Percentiles rank a stretch among this genome's conserved stretches.
Evolutionary conservation across 495 filamentous ascomycete genomes (phyloP).

Genomic region (Cladorrhinum samala): DNA sequence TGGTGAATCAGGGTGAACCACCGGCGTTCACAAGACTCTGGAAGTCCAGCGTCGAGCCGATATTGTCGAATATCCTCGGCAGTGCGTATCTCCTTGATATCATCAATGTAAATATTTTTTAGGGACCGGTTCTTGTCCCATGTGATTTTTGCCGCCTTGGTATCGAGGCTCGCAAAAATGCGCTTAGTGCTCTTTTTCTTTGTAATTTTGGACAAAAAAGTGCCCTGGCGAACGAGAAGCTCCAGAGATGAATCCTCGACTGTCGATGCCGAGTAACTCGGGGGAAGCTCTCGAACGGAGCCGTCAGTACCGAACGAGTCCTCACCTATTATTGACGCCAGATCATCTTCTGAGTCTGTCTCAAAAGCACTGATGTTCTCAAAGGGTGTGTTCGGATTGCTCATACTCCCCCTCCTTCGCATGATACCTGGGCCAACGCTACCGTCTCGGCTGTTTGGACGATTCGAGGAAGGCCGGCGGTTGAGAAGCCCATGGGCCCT

Average conservation of each 20-base stretch:
- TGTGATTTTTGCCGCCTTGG: slow-evolving; percentile 72
- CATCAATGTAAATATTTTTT: slow-evolving; percentile 87
- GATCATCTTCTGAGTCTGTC: slow-evolving; percentile 63
- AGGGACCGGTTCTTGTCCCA: slow-evolving; percentile 76
- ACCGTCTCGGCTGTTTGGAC: slow-evolving; percentile 68
- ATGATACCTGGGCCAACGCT: slow-evolving; percentile 85
- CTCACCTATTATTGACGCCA: slow-evolving; percentile 29
- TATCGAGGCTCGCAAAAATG: slow-evolving; percentile 70
- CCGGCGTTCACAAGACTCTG: slow-evolving; percentile 53
- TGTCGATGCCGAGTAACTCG: slow-evolving; percentile 36
- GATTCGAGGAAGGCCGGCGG: slow-evolving; percentile 63
- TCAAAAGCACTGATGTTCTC: slow-evolving; percentile 49
- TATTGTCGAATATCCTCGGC: slow-evolving; percentile 86
- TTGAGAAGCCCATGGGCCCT: slow-evolving; percentile 27
- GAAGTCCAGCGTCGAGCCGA: slow-evolving; percentile 70
- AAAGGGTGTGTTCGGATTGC: slow-evolving; percentile 48
- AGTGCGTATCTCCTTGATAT: slow-evolving; percentile 82
- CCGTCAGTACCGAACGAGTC: slow-evolving; percentile 28
- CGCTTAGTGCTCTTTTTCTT: slow-evolving; percentile 69
- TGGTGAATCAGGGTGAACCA: slow-evolving; percentile 91
- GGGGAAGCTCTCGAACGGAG: slow-evolving; percentile 23
- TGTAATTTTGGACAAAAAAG: slow-evolving; percentile 69
- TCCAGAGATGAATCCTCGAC: slow-evolving; percentile 25
- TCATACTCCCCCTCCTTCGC: slow-evolving; percentile 82
- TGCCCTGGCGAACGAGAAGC: slow-evolving; percentile 66